Base-by-base conservation (phyloP, 345 rosid species). In the Murraya paniculata region DNA sequence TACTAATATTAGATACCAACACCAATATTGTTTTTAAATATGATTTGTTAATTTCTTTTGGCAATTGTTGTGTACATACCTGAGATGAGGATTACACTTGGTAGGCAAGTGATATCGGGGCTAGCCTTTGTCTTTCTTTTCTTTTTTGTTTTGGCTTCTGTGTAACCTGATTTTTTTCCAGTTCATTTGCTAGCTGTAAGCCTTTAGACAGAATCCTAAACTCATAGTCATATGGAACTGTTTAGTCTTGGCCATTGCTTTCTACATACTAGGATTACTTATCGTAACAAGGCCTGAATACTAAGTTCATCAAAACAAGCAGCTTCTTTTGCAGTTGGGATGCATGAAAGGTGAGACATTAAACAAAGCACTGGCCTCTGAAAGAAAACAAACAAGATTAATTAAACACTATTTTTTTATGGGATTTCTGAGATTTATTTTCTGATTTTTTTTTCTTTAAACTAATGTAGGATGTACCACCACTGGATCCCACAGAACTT, bases 401-500 rank as follows among this genome's bases (percentile, higher is more conserved):
- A 22, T 77, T 5, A 30, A 48, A 36, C 18, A 1, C 22, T 53
- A 18, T n/a, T 64, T 57, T 19, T 45, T 45, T 13, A 33, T 5
- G 33, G 21, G 8, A 64, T 31, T 45, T 65, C 16, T 48, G 62
- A 78, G 35, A 31, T 68, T 21, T 9, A 62, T 16, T 59, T 68
- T 45, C 78, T 79, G 62, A 80, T 30, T 72, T 61, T 75, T 78
- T 60, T 59, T 57, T 22, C 14, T 68, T 28, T 9, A 62, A 18
- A 53, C 28, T 74, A 72, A 70, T 75, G 56, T 62, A 96, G 98
- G 95, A 91, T 77, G 97, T 96, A 21, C 95, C 88, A 0, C 97
- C 97, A 9, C 74, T 94, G 86, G 97, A 96, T 82, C 92, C 90
- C 25, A 87, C 97, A 7, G 98, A 96, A 77, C 96, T 96, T 75